phyloP scores from a whole-genome alignment of 2,329 filamentous ascomycete species.

The Aureobasidium lini region DNA sequence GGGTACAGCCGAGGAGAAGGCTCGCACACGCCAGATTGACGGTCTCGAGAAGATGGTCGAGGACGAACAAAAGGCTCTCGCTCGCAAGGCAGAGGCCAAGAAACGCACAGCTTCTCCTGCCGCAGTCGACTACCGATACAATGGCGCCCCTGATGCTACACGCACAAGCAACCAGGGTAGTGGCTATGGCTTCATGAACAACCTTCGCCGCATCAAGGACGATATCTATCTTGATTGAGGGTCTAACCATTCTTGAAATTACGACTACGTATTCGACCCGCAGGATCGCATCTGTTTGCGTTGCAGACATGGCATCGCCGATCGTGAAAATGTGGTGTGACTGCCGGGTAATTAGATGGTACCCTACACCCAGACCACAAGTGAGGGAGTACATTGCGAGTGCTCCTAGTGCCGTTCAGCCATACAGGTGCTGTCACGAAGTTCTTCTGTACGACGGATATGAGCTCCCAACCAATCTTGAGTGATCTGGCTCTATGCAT shows the following conservation, averaged over 20 bases:
- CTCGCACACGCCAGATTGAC: constrained; percentile 73
- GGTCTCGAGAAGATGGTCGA: constrained; percentile 73
- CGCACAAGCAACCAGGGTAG: constrained; percentile 30
- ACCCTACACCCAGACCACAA: not conserved
- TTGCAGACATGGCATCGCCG: not conserved
- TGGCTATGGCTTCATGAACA: constrained; percentile 45
- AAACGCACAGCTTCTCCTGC: constrained; percentile 17
- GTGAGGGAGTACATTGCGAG: too few relatives aligned
- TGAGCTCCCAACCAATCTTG: too few relatives aligned
- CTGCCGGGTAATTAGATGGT: not conserved
- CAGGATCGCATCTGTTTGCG: not conserved
- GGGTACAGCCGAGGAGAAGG: constrained; percentile 91
- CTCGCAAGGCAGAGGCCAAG: constrained; percentile 22
- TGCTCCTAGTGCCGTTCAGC: not conserved
- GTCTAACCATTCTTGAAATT: too few relatives aligned
- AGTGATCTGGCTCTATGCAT: too few relatives aligned
- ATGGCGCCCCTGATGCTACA: constrained; percentile 18
- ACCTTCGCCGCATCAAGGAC: constrained; percentile 45
- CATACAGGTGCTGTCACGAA: too few relatives aligned
- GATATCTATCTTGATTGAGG: constrained; percentile 45
- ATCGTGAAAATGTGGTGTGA: not conserved
- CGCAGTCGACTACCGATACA: constrained; percentile 24
- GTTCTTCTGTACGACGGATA: too few relatives aligned
- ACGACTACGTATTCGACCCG: too few relatives aligned
- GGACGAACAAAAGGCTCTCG: constrained; percentile 50